Conservation (phyloP, 768 basidiomycete species). For the Boletus subcaerulescens region DNA sequence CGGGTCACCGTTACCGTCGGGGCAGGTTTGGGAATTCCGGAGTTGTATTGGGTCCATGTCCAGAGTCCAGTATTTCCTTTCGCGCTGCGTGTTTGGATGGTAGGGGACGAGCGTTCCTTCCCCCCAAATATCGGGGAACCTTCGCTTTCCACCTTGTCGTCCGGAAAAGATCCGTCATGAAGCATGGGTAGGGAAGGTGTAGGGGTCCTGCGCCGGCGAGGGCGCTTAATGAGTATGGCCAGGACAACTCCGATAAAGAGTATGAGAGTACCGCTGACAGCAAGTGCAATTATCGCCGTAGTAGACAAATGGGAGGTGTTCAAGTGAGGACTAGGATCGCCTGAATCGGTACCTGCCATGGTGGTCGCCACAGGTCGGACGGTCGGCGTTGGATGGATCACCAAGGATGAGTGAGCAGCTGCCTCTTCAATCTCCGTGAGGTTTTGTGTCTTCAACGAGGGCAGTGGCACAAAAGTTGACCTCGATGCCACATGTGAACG, state of each 20-base stretch:
- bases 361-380: background rate
- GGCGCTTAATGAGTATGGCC: conserved; percentile 47
- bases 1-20: conserved; percentile 24
- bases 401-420: conserved; percentile 11
- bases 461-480: conserved; percentile 28
- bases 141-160: conserved; percentile 44
- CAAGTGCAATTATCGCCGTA: conserved; percentile 50
- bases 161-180: conserved; percentile 51
- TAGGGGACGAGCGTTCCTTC: conserved; percentile 53
- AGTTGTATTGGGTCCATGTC: conserved; percentile 57
- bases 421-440: conserved; percentile 22
- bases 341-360: background rate
- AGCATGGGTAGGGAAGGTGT: conserved; percentile 76
- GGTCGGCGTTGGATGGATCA: conserved; percentile 3
- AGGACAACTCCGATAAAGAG: conserved; percentile 48
- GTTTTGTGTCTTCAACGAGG: conserved; percentile 26
- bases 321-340: conserved; percentile 9
- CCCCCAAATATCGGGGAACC: conserved; percentile 80
- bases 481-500: conserved; percentile 14
- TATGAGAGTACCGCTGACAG: conserved; percentile 48
- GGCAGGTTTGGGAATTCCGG: conserved; percentile 31
- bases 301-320: conserved; percentile 39
- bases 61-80: conserved; percentile 45
- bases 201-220: conserved; percentile 50
- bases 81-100: conserved; percentile 27